Percentiles rank a stretch among this genome's conserved stretches.
phyloP scores from a whole-genome alignment of 1,284 basidiomycete species.

The Exobasidium rhododendri region DNA sequence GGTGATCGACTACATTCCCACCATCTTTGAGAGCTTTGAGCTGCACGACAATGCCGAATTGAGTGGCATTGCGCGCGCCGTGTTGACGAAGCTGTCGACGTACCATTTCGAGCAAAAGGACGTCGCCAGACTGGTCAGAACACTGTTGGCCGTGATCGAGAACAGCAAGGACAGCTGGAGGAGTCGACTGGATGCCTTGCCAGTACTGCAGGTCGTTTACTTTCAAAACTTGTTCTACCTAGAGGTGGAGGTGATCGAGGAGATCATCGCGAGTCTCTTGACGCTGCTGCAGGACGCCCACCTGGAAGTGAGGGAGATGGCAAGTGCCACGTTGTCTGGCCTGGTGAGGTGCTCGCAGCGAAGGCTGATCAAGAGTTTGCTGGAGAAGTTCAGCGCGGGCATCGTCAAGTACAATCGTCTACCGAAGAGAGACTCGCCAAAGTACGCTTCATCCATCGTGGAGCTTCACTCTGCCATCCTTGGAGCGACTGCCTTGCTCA shows the following conservation, averaged over 20 bases:
- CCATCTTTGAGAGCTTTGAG: slow-evolving; percentile 51
- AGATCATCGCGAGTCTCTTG: slow-evolving; percentile 42
- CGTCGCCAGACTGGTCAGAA: slow-evolving; percentile 26
- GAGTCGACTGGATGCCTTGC: slow-evolving; percentile 44
- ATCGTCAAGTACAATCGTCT: slow-evolving; percentile 58
- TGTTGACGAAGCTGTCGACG: slow-evolving; percentile 44
- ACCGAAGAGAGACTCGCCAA: slow-evolving; percentile 59
- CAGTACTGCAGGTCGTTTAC: slow-evolving; percentile 50
- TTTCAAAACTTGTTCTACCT: slow-evolving; percentile 53
- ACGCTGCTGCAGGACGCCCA: slow-evolving; percentile 45
- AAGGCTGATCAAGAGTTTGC: slow-evolving; percentile 74
- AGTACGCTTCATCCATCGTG: slow-evolving; percentile 71
- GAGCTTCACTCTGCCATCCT: slow-evolving; percentile 83
- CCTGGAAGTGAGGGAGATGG: slow-evolving; percentile 53
- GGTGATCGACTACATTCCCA: slow-evolving; percentile 46
- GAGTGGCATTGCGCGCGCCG: slow-evolving; percentile 33
- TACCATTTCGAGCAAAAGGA: slow-evolving; percentile 27
- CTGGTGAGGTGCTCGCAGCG: slow-evolving; percentile 90
- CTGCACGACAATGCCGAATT: slow-evolving; percentile 52
- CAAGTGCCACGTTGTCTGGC: slow-evolving; percentile 68
- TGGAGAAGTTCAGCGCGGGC: slow-evolving; percentile 34
- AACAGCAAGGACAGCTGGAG: slow-evolving; percentile 47
- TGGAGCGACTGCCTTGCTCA: slow-evolving; percentile 74
- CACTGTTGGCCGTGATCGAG: slow-evolving; percentile 37
- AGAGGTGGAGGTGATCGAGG: slow-evolving; percentile 21